Evolutionary conservation across 1,139 yeast genomes (phyloP), one percentile per base, ranked within the genome.

Genomic region (Hemisphaericaspora xylanilytica): DNA sequence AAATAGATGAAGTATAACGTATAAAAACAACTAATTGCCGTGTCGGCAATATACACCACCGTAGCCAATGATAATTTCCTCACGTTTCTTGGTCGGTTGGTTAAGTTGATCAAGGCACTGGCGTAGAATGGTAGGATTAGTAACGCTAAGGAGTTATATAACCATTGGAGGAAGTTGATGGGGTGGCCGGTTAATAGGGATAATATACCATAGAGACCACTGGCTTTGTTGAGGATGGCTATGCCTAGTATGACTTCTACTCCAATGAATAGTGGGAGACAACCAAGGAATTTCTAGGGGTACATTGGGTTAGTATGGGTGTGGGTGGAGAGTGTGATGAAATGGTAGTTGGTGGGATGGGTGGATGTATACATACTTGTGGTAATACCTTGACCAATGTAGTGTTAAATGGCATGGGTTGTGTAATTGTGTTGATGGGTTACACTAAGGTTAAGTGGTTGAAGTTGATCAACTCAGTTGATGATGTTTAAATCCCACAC

Each of bases 141-240:
- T 13, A 87, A 67, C 4, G 95, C 83, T 48, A 82, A 61, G 28
- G 83, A 56, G 60, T 90, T 88, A 52, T 84, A 79, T 2, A 85
- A 49, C 95, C 96, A 86, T 57, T 92, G 97, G 69, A 85, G 69
- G 45, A 81, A 78, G 46, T 81, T 82, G 42, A 90, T 73, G 2
- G 94, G 95, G 54, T 89, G 96, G 2, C 96, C 94, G 0, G 97
- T 90, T 54, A 92, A 75, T 32, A 92, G 63, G 1, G 97, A 89
- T 26, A 90, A 67, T 30, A 90, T 69, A 21, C 97, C 98, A 60
- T 84, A 92, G 20, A 82, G 69, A 8, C 97, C 97, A 41, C 95
- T 82, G 46, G 92, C 88, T 59, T 90, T 90, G 66, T 92, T 90
- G 51, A 90, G 73, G 34, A 89, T 77, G 16, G 94, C 84, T 28